Base-by-base conservation (phyloP, 1,284 basidiomycete species). In the Cutaneotrichosporon sp. region DNA sequence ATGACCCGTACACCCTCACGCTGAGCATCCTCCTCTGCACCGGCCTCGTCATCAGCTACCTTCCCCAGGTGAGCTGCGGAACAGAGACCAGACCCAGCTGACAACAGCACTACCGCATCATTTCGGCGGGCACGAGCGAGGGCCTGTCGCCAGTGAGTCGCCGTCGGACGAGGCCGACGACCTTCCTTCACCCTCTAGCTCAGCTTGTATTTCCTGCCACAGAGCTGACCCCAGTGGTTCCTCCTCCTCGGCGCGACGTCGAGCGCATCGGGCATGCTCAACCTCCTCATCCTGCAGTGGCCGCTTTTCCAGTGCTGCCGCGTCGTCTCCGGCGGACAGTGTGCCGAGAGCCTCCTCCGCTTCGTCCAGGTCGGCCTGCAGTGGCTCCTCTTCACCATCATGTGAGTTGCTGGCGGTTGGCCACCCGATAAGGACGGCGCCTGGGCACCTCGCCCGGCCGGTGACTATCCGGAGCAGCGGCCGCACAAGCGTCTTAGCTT, bases 201-300 rank as follows among this genome's bases (percentile, higher is more conserved):
- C n/a, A n/a, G n/a, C n/a, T n/a, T n/a, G n/a, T n/a, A n/a, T n/a
- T n/a, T n/a, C n/a, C n/a, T n/a, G n/a, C n/a, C n/a, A n/a, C n/a
- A n/a, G n/a, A 56, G 56, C 61, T 46, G 61, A 68, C 53, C 0
- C 13, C 60, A 80, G 56, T 91, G 91, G 87, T 99, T 92, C 76
- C 81, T 98, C n/a, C 83, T 98, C 2, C 84, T 98, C 0, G 97
- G 97, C 11, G 89, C 90, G 60, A 95, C 92, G 1, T 90, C 89
- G 11, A 85, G 86, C 16, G 88, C 89, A 1, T 87, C 90, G 0
- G 89, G 85, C 0, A 85, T 92, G 84, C 81, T 94, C 56, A 94
- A 94, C 74, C 87, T 95, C 86, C 90, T 97, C 31, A 88, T 92
- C 4, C 85, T 97, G 65, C 93, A 97, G 74, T 97, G 91, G 86